phyloP scores from a whole-genome alignment of 768 basidiomycete species.

The Hydnum rufescens region DNA sequence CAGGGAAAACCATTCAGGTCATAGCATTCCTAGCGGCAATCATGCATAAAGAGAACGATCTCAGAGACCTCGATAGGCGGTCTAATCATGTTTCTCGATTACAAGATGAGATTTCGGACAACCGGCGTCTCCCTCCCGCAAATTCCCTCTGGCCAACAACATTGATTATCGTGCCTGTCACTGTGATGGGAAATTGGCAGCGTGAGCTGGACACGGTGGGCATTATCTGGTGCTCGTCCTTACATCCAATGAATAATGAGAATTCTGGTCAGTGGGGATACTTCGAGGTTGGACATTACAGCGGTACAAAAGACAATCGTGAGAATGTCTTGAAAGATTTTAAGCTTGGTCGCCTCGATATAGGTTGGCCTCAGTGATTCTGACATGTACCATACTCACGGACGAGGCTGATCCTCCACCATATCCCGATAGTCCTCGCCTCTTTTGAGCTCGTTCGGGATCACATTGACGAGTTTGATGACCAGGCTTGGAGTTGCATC shows the following conservation, averaged over 20 bases:
- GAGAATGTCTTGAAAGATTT: conserved; percentile 46
- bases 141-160: conserved; percentile 69
- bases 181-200: conserved; percentile 76
- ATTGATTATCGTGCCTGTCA: conserved; percentile 70
- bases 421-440: conserved; percentile 40
- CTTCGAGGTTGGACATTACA: conserved; percentile 68
- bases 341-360: conserved; percentile 61
- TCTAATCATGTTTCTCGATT: conserved; percentile 42
- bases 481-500: conserved; percentile 49
- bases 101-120: conserved; percentile 31
- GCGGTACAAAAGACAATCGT: conserved; percentile 32
- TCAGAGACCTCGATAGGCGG: conserved; percentile 44
- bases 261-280: conserved; percentile 59
- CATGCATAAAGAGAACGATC: conserved; percentile 61
- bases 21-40: conserved; percentile 79
- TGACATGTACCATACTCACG: background rate
- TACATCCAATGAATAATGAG: conserved; percentile 4
- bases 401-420: background rate
- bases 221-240: background rate
- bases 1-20: conserved; percentile 90
- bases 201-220: conserved; percentile 67
- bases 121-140: conserved; percentile 38
- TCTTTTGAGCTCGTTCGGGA: conserved; percentile 56
- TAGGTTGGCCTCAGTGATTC: conserved; percentile 36
- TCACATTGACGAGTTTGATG: conserved; percentile 49